These are phyloP conservation scores for Penicillium frequentans DNA, from an alignment of 2,329 filamentous ascomycete genomes.

Conservation along the genomic window DNA sequence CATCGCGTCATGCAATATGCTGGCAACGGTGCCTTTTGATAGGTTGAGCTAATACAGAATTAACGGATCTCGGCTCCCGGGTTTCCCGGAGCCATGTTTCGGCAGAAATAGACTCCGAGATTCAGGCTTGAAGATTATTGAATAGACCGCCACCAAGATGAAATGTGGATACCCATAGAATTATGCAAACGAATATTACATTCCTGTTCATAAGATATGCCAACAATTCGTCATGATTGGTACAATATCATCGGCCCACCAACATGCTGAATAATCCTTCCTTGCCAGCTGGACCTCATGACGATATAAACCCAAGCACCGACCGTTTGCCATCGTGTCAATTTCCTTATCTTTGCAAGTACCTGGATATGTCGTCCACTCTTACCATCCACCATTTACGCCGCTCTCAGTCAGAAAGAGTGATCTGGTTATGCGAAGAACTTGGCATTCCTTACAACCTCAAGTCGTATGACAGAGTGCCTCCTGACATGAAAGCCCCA, in stretches of 20 bases:
- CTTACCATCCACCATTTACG: background rate
- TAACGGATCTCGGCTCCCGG: background rate
- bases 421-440: background rate
- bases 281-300: background rate
- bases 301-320: background rate
- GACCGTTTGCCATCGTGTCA: background rate
- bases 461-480: background rate
- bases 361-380: background rate
- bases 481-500: background rate
- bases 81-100: background rate
- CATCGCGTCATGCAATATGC: no score
- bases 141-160: background rate
- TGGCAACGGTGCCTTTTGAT: no score
- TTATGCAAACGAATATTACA: background rate
- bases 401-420: background rate
- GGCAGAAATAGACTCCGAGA: background rate
- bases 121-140: background rate
- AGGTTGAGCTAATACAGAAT: background rate
- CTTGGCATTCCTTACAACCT: background rate
- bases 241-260: background rate
- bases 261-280: background rate
- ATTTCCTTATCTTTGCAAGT: background rate
- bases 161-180: background rate
- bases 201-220: background rate
- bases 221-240: background rate